Base-by-base conservation (phyloP, 1,284 basidiomycete species). In the Tremellales sp. region DNA sequence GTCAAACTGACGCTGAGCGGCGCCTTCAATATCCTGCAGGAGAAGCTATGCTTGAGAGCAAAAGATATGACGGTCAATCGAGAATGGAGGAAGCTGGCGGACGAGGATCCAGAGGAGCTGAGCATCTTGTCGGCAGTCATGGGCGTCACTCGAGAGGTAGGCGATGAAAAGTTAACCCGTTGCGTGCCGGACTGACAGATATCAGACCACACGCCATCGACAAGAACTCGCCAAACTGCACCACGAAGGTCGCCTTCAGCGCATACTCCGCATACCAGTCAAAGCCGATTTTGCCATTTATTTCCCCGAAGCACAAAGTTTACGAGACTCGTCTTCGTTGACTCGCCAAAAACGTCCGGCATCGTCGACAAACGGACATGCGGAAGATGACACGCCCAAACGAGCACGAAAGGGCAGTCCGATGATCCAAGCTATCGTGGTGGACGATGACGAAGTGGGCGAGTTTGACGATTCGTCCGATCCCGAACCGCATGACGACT, bases 1-100 rank as follows among this genome's bases (percentile, higher is more conserved):
- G 90, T 97, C 40, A 82, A 85, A 19, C 81, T 84, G 48, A 87
- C 89, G 0, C 79, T 97, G 48, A 84, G 85, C 0, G 93, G 93
- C 3, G 94, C 93, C 2, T 84, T 84, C 75, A 84, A 84, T 46
- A 85, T 94, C 29, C 80, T 98, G 65, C 84, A 84, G 12, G 79
- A 84, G 1, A 47, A 57, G 17, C 43, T 70, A 36, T 66, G 65
- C 37, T 57, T 64, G 46, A 52, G 64, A 19, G 54, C 61, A 2
- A 56, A 57, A 39, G 49, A 62, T 51, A 55, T 69, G 36, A 43
- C 42, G 22, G 48, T 46, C 24, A 54, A 51, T 17, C 46, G 48
- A 44, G 48, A 40, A n/a, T 52, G 62, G 29, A 39, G 59, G 73
- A 53, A 52, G 11, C 29, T 52, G 21, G 47, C 43, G 52, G 54